Evolutionary conservation across 1,284 basidiomycete species (phyloP).

Genomic region (Ustilago bromivora): DNA sequence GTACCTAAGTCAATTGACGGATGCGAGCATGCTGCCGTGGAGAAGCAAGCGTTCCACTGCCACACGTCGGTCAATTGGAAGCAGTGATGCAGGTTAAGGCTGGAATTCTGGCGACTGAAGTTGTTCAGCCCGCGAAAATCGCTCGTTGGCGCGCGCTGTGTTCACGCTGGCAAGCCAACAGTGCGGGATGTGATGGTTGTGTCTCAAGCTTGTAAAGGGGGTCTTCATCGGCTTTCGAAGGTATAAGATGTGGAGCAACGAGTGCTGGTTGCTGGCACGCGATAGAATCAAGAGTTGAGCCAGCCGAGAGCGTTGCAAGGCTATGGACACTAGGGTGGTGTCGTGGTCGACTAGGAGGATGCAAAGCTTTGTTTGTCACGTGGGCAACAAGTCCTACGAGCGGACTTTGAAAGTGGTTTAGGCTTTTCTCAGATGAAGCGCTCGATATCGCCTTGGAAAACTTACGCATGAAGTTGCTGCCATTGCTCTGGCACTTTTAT

Average conservation of each 20-base stretch:
- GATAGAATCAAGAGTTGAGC: background rate
- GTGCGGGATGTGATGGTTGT: background rate
- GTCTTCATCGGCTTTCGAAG: background rate
- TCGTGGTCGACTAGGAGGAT: background rate
- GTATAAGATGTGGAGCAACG: background rate
- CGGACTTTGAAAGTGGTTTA: conserved; percentile 2
- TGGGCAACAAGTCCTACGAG: background rate
- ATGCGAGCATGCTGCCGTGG: background rate
- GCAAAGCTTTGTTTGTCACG: background rate
- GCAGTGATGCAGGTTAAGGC: background rate
- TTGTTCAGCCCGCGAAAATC: background rate
- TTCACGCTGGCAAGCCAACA: background rate
- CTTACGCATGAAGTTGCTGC: no score
- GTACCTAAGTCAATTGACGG: background rate
- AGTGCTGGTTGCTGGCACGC: background rate
- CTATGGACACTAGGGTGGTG: background rate
- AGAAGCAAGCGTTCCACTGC: background rate
- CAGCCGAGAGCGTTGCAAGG: background rate
- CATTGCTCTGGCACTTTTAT: no score
- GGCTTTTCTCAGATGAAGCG: background rate
- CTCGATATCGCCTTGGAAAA: no score
- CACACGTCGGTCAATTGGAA: conserved; percentile 2
- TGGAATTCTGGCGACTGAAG: background rate
- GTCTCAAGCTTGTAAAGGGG: background rate
- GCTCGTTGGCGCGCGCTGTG: conserved; percentile 1